Evolutionary conservation across 805 yeast species (phyloP).

Genomic region (Clavispora carvajalis): DNA sequence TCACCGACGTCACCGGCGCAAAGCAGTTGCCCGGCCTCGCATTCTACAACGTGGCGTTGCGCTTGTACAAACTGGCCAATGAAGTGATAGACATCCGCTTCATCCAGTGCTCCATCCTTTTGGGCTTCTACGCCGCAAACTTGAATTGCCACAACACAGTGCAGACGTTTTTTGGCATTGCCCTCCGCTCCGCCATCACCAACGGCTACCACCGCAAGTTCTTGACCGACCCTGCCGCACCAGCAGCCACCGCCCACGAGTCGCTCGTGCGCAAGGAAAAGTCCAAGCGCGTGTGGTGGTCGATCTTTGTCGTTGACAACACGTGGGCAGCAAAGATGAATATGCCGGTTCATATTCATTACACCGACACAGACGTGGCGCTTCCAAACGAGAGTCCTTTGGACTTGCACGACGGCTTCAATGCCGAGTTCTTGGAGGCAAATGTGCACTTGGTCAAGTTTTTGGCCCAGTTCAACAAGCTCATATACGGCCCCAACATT

Average conservation of each 20-base stretch:
- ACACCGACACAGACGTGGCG: constrained; percentile 40
- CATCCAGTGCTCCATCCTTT: constrained; percentile 29
- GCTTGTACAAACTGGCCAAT: constrained; percentile 26
- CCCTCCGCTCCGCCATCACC: constrained; percentile 33
- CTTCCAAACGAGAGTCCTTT: constrained; percentile 31
- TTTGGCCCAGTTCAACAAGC: constrained; percentile 29
- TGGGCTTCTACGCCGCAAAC: constrained; percentile 35
- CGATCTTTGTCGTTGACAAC: constrained; percentile 34
- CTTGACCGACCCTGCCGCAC: constrained; percentile 7
- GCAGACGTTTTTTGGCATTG: constrained; percentile 36
- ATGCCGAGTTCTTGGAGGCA: constrained; percentile 25
- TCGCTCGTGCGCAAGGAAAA: constrained; percentile 18
- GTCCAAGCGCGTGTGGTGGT: constrained; percentile 39
- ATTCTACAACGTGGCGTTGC: constrained; percentile 27
- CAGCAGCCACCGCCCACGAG: background rate
- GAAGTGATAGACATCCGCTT: constrained; percentile 27
- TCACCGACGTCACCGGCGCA: constrained; percentile 4
- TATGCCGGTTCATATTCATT: constrained; percentile 36
- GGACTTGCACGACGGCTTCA: constrained; percentile 27
- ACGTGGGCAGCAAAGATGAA: constrained; percentile 37
- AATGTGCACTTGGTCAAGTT: constrained; percentile 38
- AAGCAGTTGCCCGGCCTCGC: constrained; percentile 30
- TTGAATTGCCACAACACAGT: constrained; percentile 33
- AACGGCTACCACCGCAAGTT: constrained; percentile 32
- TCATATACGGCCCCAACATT: constrained; percentile 37